Evolutionary conservation across 176 grass and related monocot genomes (phyloP).

Genomic region (Oryza coarctata): DNA sequence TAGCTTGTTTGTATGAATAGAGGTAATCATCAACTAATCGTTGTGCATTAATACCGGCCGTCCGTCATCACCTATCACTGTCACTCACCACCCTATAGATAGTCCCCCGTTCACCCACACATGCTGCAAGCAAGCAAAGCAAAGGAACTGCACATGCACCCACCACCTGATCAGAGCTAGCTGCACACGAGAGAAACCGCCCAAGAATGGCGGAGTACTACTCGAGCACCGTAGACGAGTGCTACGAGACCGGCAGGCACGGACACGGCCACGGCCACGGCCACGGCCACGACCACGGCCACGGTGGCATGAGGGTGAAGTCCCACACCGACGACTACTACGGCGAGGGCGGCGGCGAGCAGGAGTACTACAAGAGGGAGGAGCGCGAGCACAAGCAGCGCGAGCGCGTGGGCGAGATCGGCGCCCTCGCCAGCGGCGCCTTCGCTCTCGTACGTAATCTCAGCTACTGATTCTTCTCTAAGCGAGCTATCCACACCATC

Average conservation of each 20-base stretch:
- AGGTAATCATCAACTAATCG: background rate
- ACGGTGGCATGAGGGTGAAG: conserved; percentile 8
- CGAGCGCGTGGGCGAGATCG: conserved; percentile 67
- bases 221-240: conserved; percentile 29
- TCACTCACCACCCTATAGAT: conserved; percentile 32
- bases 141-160: background rate
- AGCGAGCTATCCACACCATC: too few species aligned
- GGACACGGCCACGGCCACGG: background rate
- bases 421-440: conserved; percentile 48
- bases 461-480: too few species aligned
- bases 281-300: background rate
- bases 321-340: conserved; percentile 34
- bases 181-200: background rate
- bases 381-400: conserved; percentile 69
- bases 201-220: conserved; percentile 33
- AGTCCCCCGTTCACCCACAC: background rate
- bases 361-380: conserved; percentile 55
- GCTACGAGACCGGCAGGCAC: conserved; percentile 23
- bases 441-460: conserved; percentile 54
- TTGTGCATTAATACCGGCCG: background rate
- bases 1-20: too few species aligned
- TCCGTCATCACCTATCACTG: background rate
- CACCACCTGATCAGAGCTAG: background rate
- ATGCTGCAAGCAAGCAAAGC: background rate
- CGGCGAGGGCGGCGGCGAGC: background rate